These are phyloP conservation scores for Solanum piurae DNA, from an alignment of 257 asterid species.

Conservation along the genomic window DNA sequence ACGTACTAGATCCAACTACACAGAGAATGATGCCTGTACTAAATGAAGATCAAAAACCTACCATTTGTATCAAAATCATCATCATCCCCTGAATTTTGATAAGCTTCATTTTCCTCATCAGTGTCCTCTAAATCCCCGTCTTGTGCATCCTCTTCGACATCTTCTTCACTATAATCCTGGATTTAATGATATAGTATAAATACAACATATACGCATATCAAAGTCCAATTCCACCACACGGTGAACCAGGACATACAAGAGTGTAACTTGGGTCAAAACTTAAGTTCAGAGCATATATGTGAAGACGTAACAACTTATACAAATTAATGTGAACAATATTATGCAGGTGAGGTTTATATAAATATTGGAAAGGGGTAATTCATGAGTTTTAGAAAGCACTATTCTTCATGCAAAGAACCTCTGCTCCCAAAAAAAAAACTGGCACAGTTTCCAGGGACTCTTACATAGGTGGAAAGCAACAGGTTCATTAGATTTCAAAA, in stretches of 20 bases:
- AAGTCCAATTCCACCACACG: background rate
- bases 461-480: background rate
- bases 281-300: background rate
- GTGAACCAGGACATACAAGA: background rate
- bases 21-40: background rate
- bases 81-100: slow-evolving; percentile 13
- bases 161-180: slow-evolving; percentile 47
- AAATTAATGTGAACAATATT: background rate
- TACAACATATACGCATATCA: background rate
- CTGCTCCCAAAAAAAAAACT: background rate
- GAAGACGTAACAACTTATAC: background rate
- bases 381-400: background rate
- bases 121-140: slow-evolving; percentile 19
- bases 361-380: background rate
- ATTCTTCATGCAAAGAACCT: background rate
- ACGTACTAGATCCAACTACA: background rate
- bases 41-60: background rate
- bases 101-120: slow-evolving; percentile 8
- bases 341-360: background rate
- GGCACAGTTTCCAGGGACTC: background rate
- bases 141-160: slow-evolving; percentile 14
- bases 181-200: background rate
- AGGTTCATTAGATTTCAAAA: background rate
- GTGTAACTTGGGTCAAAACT: background rate
- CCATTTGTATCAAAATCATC: slow-evolving; percentile 29